phyloP scores from a whole-genome alignment of 106 monocot species.

The Dendrobium catenatum region DNA sequence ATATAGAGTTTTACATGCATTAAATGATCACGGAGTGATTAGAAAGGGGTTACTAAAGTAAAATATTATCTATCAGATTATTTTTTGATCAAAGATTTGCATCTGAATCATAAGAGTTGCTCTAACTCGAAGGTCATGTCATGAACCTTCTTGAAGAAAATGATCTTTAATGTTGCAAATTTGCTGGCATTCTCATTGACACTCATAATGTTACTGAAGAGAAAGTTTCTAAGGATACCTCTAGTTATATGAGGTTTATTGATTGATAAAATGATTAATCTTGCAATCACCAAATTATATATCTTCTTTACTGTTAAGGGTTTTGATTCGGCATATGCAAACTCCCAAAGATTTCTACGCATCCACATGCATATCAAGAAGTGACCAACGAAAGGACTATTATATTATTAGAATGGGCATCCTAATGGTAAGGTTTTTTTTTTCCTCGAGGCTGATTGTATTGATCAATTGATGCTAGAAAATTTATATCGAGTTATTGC shows the following conservation, averaged over 20 bases:
- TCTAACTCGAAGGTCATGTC: too few relatives aligned
- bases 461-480: too few relatives aligned
- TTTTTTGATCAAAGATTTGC: too few relatives aligned
- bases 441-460: too few relatives aligned
- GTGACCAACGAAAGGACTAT: not conserved
- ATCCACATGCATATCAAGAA: not conserved
- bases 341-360: not conserved
- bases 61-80: too few relatives aligned
- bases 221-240: not conserved
- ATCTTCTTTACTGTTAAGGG: not conserved
- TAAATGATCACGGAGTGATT: too few relatives aligned
- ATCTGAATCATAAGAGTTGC: too few relatives aligned
- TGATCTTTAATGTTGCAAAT: not conserved
- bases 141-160: not conserved
- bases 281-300: not conserved
- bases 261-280: not conserved
- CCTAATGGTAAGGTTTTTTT: not conserved
- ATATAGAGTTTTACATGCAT: too few relatives aligned
- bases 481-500: too few relatives aligned
- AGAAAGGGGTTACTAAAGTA: too few relatives aligned
- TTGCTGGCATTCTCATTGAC: too few relatives aligned
- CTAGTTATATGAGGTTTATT: not conserved
- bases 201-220: not conserved
- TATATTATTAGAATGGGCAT: not conserved
- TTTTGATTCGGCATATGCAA: not conserved